Percentiles rank a stretch among this genome's conserved stretches.
These are phyloP conservation scores for Dioscorea cayenensis DNA, from an alignment of 116 monocot genomes.

Conservation along the genomic window DNA sequence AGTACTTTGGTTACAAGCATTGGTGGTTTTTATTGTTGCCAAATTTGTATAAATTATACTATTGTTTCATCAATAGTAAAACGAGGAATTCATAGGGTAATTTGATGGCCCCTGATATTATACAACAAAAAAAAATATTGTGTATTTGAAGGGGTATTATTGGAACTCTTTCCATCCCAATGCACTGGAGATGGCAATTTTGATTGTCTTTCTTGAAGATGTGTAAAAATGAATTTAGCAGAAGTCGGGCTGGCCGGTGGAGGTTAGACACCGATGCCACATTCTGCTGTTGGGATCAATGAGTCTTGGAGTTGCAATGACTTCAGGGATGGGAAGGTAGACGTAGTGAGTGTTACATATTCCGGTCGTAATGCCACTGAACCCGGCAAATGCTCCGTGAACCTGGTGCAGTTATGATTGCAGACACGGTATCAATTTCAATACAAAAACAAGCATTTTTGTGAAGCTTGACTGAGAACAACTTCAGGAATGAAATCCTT, in stretches of 20 bases:
- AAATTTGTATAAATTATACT: no score
- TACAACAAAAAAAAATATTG: not conserved
- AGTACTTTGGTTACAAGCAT: no score
- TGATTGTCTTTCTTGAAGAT: not conserved
- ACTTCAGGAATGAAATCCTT: conserved; percentile 9
- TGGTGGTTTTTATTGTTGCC: no score
- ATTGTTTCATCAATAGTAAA: no score
- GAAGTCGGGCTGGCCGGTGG: conserved; percentile 90
- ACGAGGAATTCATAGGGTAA: not conserved
- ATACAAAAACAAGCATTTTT: not conserved
- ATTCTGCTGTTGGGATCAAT: conserved; percentile 88
- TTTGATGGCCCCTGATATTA: not conserved
- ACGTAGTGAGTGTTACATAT: conserved; percentile 85
- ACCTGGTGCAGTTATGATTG: conserved; percentile 31
- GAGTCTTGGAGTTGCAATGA: conserved; percentile 41
- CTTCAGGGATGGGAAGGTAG: conserved; percentile 86
- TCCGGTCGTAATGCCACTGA: conserved; percentile 84
- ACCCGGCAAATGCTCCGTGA: conserved; percentile 91
- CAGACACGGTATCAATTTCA: not conserved
- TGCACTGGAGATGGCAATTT: not conserved
- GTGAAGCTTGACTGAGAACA: not conserved
- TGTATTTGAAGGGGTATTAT: not conserved
- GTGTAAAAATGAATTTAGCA: not conserved
- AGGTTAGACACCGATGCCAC: conserved; percentile 93
- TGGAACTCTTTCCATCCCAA: not conserved